Evolutionary conservation across 805 yeast species (phyloP), one percentile per base, ranked within the genome.

Genomic region (Ascoidea asiatica): DNA sequence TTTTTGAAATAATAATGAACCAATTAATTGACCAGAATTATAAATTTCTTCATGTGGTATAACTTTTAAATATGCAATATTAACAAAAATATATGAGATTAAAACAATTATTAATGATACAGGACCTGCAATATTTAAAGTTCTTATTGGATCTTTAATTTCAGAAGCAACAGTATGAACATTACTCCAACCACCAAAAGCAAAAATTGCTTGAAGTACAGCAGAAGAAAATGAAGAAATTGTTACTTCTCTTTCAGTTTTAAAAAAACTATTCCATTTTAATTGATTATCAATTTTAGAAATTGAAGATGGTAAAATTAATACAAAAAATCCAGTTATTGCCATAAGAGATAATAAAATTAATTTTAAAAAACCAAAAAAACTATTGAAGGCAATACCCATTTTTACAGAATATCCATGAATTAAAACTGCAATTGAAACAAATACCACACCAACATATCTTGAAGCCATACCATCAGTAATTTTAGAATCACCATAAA

Each of bases 121-220:
- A 0, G 82, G 81, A 2, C 84, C 84, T 1, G 83, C 81, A 29
- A 77, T 70, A 52, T 64, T 74, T 44, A 77, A 63, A 0, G 83
- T 77, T 23, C 72, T 59, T 0, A 64, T 63, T 1, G 84, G 84
- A 48, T 78, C 72, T 46, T 71, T 69, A 35, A 79, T 71, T 53
- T 79, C 86, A 42, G 77, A 74, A 4, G 79, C 65, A 11, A 75
- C 79, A 0, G 77, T 68, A 53, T 77, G 82, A 5, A 77, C 77
- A 5, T 72, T 60, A 50, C 70, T 74, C 83, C 84, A 79, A 3
- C 85, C 85, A 4, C 73, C 66, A 49, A 69, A 75, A 4, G 81
- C 72, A 60, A 75, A 79, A 46, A 73, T 65, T 1, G 81, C 76
- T 51, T 73, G 73, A 19, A 77, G 66, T 21, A 77, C 66, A 0